phyloP scores from a whole-genome alignment of 2,329 filamentous ascomycete genomes.

The Ceratocystis ficicola region DNA sequence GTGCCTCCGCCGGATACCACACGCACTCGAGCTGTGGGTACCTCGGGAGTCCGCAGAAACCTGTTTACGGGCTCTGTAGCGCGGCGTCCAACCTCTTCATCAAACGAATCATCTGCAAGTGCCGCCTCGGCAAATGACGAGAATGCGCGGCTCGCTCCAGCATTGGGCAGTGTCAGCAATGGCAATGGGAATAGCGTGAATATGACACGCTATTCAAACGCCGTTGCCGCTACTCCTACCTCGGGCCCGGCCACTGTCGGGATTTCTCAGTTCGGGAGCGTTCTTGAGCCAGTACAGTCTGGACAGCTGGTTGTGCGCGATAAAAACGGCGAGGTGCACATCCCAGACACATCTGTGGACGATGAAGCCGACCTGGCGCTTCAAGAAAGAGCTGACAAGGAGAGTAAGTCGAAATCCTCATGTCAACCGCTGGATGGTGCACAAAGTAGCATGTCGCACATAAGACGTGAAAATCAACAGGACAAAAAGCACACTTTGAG shows the following conservation, averaged over 20 bases:
- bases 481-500: conserved; percentile 21
- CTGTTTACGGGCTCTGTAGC: conserved; percentile 17
- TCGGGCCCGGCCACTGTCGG: not conserved
- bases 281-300: conserved; percentile 21
- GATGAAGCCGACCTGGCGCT: conserved; percentile 44
- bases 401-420: conserved; percentile 34
- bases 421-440: not conserved
- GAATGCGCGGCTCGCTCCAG: conserved; percentile 10
- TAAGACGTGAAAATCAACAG: conserved; percentile 23
- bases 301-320: conserved; percentile 51
- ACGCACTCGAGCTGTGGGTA: conserved; percentile 16
- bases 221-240: not conserved
- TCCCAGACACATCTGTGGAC: conserved; percentile 30
- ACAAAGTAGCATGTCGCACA: not conserved
- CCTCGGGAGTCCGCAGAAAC: conserved; percentile 18
- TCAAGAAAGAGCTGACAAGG: conserved; percentile 46
- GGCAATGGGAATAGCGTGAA: not conserved
- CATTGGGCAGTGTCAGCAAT: not conserved
- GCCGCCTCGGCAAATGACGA: conserved; percentile 8
- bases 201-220: not conserved
- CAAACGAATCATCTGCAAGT: conserved; percentile 12
- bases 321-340: conserved; percentile 49
- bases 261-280: conserved; percentile 4
- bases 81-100: conserved; percentile 17
- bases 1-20: not conserved